These are phyloP conservation scores for Chrysosporium queenslandicum DNA, from an alignment of 2,329 filamentous ascomycete species.

Conservation along the genomic window DNA sequence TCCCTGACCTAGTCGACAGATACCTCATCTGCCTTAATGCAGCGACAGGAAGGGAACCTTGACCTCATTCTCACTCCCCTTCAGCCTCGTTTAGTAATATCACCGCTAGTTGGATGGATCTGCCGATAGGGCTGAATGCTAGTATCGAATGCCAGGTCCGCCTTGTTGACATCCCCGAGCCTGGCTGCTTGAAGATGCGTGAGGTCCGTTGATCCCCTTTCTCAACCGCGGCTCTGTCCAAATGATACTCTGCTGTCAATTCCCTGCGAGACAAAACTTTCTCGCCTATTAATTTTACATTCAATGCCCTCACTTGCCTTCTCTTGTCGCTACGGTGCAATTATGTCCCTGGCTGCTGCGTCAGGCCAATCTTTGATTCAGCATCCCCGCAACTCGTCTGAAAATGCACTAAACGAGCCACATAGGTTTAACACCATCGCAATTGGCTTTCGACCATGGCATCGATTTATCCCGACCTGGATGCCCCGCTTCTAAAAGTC, in stretches of 20 bases:
- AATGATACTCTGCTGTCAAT: neutral
- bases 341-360: no score
- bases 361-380: no score
- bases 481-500: constrained; percentile 43
- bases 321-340: neutral
- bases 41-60: neutral
- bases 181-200: constrained; percentile 2
- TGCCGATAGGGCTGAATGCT: constrained; percentile 10
- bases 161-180: neutral
- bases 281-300: no score
- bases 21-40: neutral
- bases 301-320: no score
- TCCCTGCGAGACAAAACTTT: neutral
- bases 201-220: constrained; percentile 3
- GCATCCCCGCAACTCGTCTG: neutral
- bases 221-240: neutral
- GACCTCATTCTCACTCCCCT: neutral
- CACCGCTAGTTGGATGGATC: constrained; percentile 8
- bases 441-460: constrained; percentile 3
- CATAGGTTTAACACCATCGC: neutral
- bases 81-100: neutral
- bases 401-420: neutral
- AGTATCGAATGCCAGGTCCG: neutral
- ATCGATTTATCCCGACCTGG: constrained; percentile 19
- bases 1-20: neutral